Base-by-base conservation (phyloP, 2,329 filamentous ascomycete genomes). In the Verticillium klebahnii region DNA sequence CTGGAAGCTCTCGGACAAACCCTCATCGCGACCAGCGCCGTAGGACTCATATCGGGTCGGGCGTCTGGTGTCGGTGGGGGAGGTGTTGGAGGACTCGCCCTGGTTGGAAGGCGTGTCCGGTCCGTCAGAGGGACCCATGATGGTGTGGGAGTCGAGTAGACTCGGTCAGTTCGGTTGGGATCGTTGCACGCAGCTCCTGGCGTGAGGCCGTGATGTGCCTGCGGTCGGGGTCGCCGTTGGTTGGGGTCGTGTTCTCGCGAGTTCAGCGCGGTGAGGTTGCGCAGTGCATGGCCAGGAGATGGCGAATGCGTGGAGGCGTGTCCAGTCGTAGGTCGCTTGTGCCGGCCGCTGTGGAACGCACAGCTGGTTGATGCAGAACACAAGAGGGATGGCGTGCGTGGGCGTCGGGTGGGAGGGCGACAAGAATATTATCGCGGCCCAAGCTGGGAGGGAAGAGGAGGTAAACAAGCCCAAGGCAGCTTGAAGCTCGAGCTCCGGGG, bases 1-100 rank as follows among this genome's bases (percentile, higher is more conserved):
- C 69, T 86, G 83, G 68, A 80, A 81, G 72, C 80, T 85, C 67
- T 86, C 84, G 5, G 82, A 77, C 57, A 80, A 70, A 29, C 73
- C 76, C 57, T 84, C 80, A 40, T 80, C 79, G 61, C 72, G 75
- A 60, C 69, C 68, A 55, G 74, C 65, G 56, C 73, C 65, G 56
- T 68, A 64, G 34, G 74, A 67, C 57, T 77, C 74, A 63, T 75
- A 69, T 65, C 72, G 72, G 50, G 73, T 67, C 36, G 76, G 73
- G 60, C 78, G 77, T 62, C 82, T 78, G 64, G 77, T 80, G 64
- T 85, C 82, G 57, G 80, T 81, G 45, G 45, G 45, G 7, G 45
- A 50, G 19, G 45, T 23, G 19, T 50, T 50, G 45, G 45, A 50
- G n/a, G 45, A 50, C 19, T 50, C 45, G 19, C 45, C 45, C 45